These are phyloP conservation scores for Seminavis robusta DNA, from an alignment of 108 stramenopile genomes.

Conservation along the genomic window DNA sequence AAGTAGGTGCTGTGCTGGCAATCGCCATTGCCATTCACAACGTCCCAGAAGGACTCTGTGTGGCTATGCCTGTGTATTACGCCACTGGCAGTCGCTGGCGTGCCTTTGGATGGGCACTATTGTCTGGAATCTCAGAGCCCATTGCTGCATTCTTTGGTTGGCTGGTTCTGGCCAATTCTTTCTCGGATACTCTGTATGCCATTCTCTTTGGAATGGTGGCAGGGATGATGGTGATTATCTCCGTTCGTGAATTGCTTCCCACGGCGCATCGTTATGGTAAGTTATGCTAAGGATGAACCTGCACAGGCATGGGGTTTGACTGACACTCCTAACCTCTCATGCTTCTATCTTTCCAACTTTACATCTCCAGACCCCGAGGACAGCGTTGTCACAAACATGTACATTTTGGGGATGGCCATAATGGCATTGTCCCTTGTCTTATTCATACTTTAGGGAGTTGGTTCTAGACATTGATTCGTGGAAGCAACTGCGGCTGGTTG, in stretches of 20 bases:
- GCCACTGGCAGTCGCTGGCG: conserved; percentile 80
- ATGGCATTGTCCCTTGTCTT: conserved; percentile 76
- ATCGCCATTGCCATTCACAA: conserved; percentile 90
- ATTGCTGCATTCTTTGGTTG: conserved; percentile 77
- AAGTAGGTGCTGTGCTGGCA: conserved; percentile 72
- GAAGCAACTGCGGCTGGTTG: no score
- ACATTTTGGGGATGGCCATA: conserved; percentile 67
- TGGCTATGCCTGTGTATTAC: conserved; percentile 86
- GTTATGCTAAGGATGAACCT: no score
- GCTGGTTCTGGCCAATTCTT: conserved; percentile 46
- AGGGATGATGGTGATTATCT: conserved; percentile 68
- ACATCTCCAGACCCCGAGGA: conserved; percentile 7
- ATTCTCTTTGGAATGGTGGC: conserved; percentile 69
- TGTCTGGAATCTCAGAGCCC: conserved; percentile 77
- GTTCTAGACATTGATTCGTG: no score
- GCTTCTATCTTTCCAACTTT: no score
- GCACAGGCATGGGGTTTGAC: no score
- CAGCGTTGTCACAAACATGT: conserved; percentile 31
- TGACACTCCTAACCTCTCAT: no score
- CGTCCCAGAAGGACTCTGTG: conserved; percentile 87
- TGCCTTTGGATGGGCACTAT: conserved; percentile 73
- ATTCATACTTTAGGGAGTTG: no score
- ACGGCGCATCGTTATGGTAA: conserved; percentile 91
- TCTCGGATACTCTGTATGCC: conserved; percentile 42
- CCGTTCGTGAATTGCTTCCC: conserved; percentile 59